phyloP scores from a whole-genome alignment of 129 eudicot genomes.

The Pulicaria dysenterica region DNA sequence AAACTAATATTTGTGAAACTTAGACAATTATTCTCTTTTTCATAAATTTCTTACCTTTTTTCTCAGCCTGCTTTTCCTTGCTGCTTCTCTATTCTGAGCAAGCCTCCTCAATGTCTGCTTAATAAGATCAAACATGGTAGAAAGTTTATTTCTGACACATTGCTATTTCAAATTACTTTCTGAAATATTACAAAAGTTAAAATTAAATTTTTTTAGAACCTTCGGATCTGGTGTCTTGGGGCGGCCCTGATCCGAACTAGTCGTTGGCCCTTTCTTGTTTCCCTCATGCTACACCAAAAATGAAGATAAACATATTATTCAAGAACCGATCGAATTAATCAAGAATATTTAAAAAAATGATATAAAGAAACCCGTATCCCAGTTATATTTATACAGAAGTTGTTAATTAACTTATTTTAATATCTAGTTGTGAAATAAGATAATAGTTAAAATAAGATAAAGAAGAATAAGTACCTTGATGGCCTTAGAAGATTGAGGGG shows the following conservation, averaged over 20 bases:
- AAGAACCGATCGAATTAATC: background rate
- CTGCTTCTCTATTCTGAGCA: constrained; percentile 99
- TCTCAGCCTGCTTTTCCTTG: constrained; percentile 96
- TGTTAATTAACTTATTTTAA: constrained; percentile 24
- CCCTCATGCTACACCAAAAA: constrained; percentile 82
- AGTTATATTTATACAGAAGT: constrained; percentile 21
- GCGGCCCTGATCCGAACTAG: constrained; percentile 85
- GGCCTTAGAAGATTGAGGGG: constrained; percentile 63
- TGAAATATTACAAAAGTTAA: background rate
- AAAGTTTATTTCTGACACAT: constrained; percentile 2
- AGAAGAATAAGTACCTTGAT: constrained; percentile 58
- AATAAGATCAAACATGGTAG: constrained; percentile 26
- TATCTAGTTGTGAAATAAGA: constrained; percentile 15
- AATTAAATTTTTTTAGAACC: constrained; percentile 30
- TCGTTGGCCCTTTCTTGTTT: constrained; percentile 75
- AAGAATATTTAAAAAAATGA: constrained; percentile 2
- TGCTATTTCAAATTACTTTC: background rate
- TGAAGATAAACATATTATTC: background rate
- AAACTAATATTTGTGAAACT: constrained; percentile 22
- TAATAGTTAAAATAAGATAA: background rate
- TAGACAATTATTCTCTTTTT: constrained; percentile 35
- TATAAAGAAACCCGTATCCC: constrained; percentile 26
- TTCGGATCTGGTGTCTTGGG: constrained; percentile 97
- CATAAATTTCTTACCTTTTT: constrained; percentile 65
- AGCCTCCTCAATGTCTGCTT: constrained; percentile 92